Evolutionary conservation across 2,329 filamentous ascomycete species (phyloP).

Genomic region (Botrytis paeoniae): DNA sequence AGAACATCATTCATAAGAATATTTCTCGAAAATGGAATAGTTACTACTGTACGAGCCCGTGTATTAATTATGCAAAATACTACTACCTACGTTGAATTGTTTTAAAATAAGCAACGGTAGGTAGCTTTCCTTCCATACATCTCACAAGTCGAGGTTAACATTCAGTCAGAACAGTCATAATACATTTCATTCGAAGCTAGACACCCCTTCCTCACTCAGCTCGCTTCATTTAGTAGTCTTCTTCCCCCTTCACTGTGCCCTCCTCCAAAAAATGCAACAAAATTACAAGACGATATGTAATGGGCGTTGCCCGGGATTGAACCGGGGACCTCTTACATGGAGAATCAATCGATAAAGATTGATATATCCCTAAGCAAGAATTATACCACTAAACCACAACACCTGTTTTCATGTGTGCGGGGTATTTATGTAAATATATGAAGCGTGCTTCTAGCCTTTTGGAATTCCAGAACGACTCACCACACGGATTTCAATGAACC

Average conservation of each 20-base stretch:
- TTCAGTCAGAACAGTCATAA: not conserved
- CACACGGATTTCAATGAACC: too few relatives aligned
- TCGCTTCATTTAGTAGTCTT: not conserved
- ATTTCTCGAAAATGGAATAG: too few relatives aligned
- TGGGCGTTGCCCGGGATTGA: conserved; percentile 18
- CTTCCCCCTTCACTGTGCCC: too few relatives aligned
- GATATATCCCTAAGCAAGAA: conserved; percentile 17
- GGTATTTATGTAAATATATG: rapidly evolving
- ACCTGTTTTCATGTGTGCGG: not conserved
- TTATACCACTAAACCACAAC: conserved; percentile 20
- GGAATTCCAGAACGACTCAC: too few relatives aligned
- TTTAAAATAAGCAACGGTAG: not conserved
- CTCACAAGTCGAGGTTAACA: not conserved
- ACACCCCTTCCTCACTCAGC: not conserved
- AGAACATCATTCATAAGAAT: too few relatives aligned
- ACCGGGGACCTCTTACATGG: conserved; percentile 18
- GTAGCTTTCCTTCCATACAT: not conserved
- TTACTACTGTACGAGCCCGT: too few relatives aligned
- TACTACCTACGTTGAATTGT: too few relatives aligned
- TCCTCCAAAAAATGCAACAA: not conserved
- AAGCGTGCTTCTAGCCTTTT: rapidly evolving
- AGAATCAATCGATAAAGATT: not conserved
- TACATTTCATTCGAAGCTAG: not conserved
- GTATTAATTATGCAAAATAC: too few relatives aligned
- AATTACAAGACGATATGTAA: rapidly evolving